A percentile compares a stretch with the other conserved stretches of the same genome.
phyloP scores from a whole-genome alignment of 257 asterid genomes.

The Solanum gracilifrons region DNA sequence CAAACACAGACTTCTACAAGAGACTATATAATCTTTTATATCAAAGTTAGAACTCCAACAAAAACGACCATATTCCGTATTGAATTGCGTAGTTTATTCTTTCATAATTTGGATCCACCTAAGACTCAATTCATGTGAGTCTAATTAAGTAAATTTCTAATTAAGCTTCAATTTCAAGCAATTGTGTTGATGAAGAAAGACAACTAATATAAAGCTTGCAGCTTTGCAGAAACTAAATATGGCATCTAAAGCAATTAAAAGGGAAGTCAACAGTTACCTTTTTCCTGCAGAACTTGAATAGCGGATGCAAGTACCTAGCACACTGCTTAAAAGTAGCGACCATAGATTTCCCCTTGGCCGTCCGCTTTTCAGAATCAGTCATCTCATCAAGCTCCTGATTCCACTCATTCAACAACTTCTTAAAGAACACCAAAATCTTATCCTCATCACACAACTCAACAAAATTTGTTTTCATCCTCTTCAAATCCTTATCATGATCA shows the following conservation, averaged over 20 bases:
- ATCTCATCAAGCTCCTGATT: slow-evolving; percentile 82
- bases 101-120: neutral
- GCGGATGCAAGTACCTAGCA: slow-evolving; percentile 79
- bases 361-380: slow-evolving; percentile 80
- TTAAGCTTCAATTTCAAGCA: neutral
- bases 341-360: slow-evolving; percentile 91
- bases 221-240: neutral
- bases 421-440: slow-evolving; percentile 89
- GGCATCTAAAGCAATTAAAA: neutral
- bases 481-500: slow-evolving; percentile 78
- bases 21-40: neutral
- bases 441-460: slow-evolving; percentile 83
- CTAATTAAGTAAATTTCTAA: neutral
- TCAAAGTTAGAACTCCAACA: neutral
- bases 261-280: slow-evolving; percentile 28
- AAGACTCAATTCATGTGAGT: neutral
- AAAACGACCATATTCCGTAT: neutral
- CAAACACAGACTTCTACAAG: neutral
- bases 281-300: slow-evolving; percentile 95
- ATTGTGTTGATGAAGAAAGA: neutral
- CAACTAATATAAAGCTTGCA: neutral
- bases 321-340: slow-evolving; percentile 96
- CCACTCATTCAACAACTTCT: slow-evolving; percentile 91
- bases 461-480: slow-evolving; percentile 70
- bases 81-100: neutral